Evolutionary conservation across 1,284 basidiomycete species (phyloP), one percentile per base, ranked within the genome.

Genomic region (Malassezia globosa): DNA sequence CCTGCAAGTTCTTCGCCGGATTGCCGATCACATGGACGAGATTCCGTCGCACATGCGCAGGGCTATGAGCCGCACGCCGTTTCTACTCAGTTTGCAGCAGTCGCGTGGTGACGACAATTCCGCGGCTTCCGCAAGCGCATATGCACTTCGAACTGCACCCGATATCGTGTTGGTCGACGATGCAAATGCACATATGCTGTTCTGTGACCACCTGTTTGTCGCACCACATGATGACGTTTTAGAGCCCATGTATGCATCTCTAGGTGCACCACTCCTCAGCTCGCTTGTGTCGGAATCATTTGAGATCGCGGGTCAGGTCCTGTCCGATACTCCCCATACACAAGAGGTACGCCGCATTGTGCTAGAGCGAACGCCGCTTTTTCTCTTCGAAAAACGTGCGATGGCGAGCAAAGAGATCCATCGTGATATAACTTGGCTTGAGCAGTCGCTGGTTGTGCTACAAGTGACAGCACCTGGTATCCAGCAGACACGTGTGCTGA

Each of bases 211-310:
- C 29, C 44, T 72, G 13, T 87, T 84, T 66, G 80, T 79, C 0
- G 87, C 87, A 4, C 90, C 88, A 0, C 89, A 90, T 64, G 90
- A 96, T 67, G 88, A 92, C 60, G 75, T 84, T 21, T 73, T 88
- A 5, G 59, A 64, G 64, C 47, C 73, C 38, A 42, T 68, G 31
- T 76, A 76, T 56, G 53, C 50, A 4, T 60, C 70, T 24, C 69
- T 78, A 2, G 77, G 77, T 3, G 84, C 85, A 5, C 79, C 77
- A 24, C 76, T 79, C 5, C 75, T 96, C 23, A 84, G 82, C 50
- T 73, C 76, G 4, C 74, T 87, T 18, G 80, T 95, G 31, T 78
- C 79, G 51, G 85, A 89, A 61, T 81, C 85, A 37, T 84, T 85
- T 60, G 78, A 80, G 43, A 77, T 79, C 0, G 75, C 77, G 2